phyloP scores from a whole-genome alignment of 495 filamentous ascomycete species.

The Penicillium odoratum region DNA sequence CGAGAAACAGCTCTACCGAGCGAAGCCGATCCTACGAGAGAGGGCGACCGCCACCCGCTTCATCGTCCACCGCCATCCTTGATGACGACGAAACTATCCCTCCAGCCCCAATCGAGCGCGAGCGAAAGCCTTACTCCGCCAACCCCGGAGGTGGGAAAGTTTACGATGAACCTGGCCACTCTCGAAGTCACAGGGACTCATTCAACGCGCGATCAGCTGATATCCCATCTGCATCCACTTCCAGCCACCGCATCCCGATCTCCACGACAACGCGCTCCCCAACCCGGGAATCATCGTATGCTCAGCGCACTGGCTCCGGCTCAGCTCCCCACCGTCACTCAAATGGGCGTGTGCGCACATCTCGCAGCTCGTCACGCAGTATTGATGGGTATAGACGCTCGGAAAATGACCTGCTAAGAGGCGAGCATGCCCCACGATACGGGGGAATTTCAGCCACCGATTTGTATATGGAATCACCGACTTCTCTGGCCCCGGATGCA shows the following conservation, averaged over 20 bases:
- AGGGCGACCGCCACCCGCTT: conserved; percentile 50
- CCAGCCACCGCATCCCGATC: neutral
- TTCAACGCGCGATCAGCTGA: conserved; percentile 32
- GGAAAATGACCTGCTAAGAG: conserved; percentile 38
- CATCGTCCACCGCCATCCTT: conserved; percentile 37
- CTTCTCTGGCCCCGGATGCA: conserved; percentile 24
- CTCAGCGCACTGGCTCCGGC: conserved; percentile 26
- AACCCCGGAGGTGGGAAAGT: conserved; percentile 57
- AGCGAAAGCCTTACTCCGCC: conserved; percentile 61
- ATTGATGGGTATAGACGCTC: conserved; percentile 42
- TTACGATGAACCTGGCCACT: conserved; percentile 39
- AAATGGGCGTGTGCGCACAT: conserved; percentile 20
- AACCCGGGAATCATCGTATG: conserved; percentile 27
- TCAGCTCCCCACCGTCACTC: conserved; percentile 16
- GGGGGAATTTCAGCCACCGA: conserved; percentile 28
- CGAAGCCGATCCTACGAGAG: conserved; percentile 45
- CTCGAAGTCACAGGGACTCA: conserved; percentile 30
- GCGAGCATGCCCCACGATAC: conserved; percentile 24
- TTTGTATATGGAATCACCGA: conserved; percentile 28
- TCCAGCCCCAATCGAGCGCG: conserved; percentile 56
- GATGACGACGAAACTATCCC: conserved; percentile 45
- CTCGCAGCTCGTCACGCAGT: conserved; percentile 40
- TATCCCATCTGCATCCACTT: conserved; percentile 5
- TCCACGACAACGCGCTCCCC: neutral
- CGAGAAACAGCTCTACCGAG: conserved; percentile 18